Base-by-base conservation (phyloP, 2,329 filamentous ascomycete species). In the Beauveria scarabaeidicola region DNA sequence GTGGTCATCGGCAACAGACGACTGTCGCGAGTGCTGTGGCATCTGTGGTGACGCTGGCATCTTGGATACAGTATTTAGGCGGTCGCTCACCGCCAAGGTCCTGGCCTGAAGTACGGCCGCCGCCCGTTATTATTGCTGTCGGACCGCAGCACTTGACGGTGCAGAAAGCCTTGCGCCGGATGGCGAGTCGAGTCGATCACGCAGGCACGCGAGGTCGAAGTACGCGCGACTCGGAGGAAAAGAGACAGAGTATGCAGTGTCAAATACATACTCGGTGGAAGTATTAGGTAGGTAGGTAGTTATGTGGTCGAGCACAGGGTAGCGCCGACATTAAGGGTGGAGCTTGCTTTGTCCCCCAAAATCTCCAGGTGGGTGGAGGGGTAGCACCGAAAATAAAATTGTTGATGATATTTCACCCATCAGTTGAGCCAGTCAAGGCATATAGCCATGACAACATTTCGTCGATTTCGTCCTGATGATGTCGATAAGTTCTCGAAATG, bases 401-500 rank as follows among this genome's bases (percentile, higher is more conserved):
- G 23, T 27, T 40, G 3, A 36, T 32, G 21, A 46, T 21, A 21
- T 13, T 46, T 15, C 44, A 27, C 15, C 19, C n/a, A 7, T 56
- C 23, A 8, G n/a, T 27, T 21, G 36, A 23, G 46, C 52, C 8
- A 32, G 27, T 23, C 21, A 19, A 13, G 40, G 11, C 41, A 43
- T 10, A 41, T 32, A 23, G 29, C 3, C 25, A 95, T 95, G 91
- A 87, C 88, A 59, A 89, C 88, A 58, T 89, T 97, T 69, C 88
- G 92, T 56, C 86, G 89, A 66, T 96, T 97, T 78, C 84, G 83
- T 62, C 88, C 91, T 2, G 81, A 84, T 66, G 94, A 99, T 73
- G 81, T 97, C 63, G 86, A 96, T 75, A 88, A 87, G 66, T 88
- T 97, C 74, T 96, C 95, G 66, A 87, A 91, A 65, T 96, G 92